phyloP scores from a whole-genome alignment of 192 early-diverging fungal species.

The Coemansia aciculifera region DNA sequence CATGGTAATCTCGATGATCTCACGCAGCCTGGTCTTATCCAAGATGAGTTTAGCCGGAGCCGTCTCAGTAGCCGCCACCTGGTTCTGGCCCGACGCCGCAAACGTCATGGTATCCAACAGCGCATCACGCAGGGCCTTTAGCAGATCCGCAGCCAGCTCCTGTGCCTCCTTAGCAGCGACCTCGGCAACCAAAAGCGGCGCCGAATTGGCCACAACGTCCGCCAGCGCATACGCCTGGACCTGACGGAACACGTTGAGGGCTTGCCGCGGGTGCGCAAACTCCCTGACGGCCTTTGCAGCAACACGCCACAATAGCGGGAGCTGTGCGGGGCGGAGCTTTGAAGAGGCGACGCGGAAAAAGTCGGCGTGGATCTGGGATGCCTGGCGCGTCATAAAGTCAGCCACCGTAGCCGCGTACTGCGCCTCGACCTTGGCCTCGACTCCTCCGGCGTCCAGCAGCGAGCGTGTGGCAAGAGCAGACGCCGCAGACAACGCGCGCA shows the following conservation, averaged over 20 bases:
- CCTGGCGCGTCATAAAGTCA: constrained; percentile 77
- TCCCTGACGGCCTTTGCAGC: constrained; percentile 56
- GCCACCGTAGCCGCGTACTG: constrained; percentile 62
- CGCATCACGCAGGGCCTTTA: constrained; percentile 19
- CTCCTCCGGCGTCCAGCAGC: constrained; percentile 48
- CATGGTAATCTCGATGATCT: constrained; percentile 30
- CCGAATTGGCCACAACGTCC: constrained; percentile 2
- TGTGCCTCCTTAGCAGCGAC: background rate
- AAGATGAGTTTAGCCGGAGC: constrained; percentile 13
- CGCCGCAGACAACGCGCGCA: constrained; percentile 58
- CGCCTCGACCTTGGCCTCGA: constrained; percentile 34
- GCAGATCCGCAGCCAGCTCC: constrained; percentile 4
- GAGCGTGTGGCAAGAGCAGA: constrained; percentile 63
- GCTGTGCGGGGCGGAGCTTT: constrained; percentile 24
- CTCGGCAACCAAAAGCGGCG: constrained; percentile 6
- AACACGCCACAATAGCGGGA: constrained; percentile 66
- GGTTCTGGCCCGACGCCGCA: constrained; percentile 34
- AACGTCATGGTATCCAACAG: constrained; percentile 22
- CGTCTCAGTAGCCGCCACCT: background rate
- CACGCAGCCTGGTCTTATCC: constrained; percentile 32
- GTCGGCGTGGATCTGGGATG: constrained; percentile 65
- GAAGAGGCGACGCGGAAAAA: constrained; percentile 57
- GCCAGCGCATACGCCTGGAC: constrained; percentile 59
- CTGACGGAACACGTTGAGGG: constrained; percentile 67
- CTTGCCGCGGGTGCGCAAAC: constrained; percentile 55